Evolutionary conservation across 75 land plant genomes (phyloP).

Genomic region (Sequoiadendron giganteum): DNA sequence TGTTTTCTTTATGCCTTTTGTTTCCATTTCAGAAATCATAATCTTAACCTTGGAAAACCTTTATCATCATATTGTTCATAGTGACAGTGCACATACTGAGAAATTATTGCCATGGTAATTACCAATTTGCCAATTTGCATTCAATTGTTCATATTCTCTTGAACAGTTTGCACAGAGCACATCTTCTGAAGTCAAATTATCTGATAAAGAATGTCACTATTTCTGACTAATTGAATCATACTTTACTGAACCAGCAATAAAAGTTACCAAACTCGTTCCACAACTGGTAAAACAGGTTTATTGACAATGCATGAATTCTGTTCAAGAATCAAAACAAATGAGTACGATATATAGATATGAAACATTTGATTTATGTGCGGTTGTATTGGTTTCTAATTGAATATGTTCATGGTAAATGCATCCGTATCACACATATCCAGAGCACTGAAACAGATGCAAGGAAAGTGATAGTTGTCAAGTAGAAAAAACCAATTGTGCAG

Average conservation of each 20-base stretch:
- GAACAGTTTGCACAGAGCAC: not conserved
- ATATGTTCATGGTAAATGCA: not conserved
- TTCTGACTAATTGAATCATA: not conserved
- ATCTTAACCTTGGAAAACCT: too few species aligned
- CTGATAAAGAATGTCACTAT: not conserved
- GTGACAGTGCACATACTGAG: too few species aligned
- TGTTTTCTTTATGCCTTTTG: too few species aligned
- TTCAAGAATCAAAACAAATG: not conserved
- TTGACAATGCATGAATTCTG: not conserved
- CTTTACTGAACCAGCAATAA: not conserved
- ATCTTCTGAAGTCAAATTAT: not conserved
- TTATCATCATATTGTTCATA: too few species aligned
- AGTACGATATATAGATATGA: not conserved
- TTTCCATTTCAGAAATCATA: too few species aligned
- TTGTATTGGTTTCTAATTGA: not conserved
- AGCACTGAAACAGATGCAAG: not conserved
- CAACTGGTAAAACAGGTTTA: not conserved
- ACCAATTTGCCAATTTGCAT: too few species aligned
- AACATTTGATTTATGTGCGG: not conserved
- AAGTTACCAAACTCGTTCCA: not conserved
- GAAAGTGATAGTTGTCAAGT: not conserved
- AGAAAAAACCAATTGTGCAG: too few species aligned
- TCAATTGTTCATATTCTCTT: not conserved
- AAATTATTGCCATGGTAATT: too few species aligned
- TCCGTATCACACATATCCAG: not conserved